Base-by-base conservation (phyloP, 2,329 filamentous ascomycete species). In the Epichloe coenophiala region DNA sequence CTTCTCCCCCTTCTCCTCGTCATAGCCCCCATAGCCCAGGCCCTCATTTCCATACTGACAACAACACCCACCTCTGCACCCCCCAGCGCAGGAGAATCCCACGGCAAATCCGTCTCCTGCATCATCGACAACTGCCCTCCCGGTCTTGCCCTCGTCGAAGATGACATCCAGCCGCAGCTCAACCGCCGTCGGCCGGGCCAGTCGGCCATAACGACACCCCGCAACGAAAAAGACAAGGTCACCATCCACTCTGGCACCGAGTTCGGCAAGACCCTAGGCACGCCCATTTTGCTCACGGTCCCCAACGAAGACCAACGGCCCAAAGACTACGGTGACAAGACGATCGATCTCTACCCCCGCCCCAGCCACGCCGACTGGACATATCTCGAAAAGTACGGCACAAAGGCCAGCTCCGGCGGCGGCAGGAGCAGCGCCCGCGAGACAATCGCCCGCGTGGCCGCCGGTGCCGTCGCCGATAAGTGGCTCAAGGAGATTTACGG, bases 311-410 rank as follows among this genome's bases (percentile, higher is more conserved):
- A 97, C 67, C 88, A 95, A 65, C 76, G 91, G 55, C 91, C 90
- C 38, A 83, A 88, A 65, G 93, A 98, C 73, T 97, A 97, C 69
- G 86, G 86, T 51, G 80, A 81, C 69, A 79, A 81, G 64, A 95
- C 90, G 33, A 96, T 96, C 80, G 88, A 97, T 68, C 71, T 82
- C 55, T 97, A 85, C 76, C 93, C 93, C 4, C 80, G 93, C 48
- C 93, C 91, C 37, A 88, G 83, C 58, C 93, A 97, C 70, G 91
- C 93, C 53, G 91, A 97, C 70, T 96, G 86, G 80, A 97, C 93
- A 54, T 97, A 97, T 71, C 76, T 95, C 54, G 87, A 95, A 68
- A 97, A 97, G 72, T 98, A 98, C 67, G 91, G 91, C 51, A 83
- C 94, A 59, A 94, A 94, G 74, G 89, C 93, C 38, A 87, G 81